Conservation (phyloP, 495 filamentous ascomycete species). For the Annulohypoxylon bovei region DNA sequence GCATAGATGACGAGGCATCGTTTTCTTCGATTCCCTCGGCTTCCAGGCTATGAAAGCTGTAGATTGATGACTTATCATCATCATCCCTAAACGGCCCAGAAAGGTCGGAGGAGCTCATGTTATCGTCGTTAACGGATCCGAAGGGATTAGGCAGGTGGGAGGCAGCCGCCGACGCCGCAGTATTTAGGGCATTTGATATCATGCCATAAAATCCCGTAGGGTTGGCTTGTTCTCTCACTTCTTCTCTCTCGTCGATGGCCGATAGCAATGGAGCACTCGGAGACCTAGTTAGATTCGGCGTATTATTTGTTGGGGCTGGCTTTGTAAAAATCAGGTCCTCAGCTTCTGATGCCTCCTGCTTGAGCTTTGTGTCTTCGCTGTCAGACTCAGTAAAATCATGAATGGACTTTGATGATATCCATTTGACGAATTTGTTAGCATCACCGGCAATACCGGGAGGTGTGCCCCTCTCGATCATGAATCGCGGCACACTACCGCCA, state of each 20-base stretch:
- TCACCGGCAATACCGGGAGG: conserved; percentile 84
- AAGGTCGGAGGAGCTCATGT: conserved; percentile 42
- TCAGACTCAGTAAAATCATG: conserved; percentile 48
- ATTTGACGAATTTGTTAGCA: conserved; percentile 85
- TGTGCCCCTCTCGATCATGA: conserved; percentile 94
- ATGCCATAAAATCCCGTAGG: conserved; percentile 62
- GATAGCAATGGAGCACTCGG: conserved; percentile 3
- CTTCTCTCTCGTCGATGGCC: conserved; percentile 24
- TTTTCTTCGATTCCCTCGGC: conserved; percentile 43
- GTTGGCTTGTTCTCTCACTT: conserved; percentile 56
- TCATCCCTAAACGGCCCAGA: conserved; percentile 13
- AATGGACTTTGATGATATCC: conserved; percentile 71
- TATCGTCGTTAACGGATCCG: conserved; percentile 44
- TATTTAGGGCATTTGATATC: conserved; percentile 56
- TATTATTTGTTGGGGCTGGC: conserved; percentile 10
- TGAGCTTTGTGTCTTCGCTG: conserved; percentile 29
- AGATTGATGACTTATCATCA: conserved; percentile 48
- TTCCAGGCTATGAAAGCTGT: conserved; percentile 53
- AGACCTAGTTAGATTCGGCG: conserved; percentile 5
- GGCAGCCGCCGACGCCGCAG: conserved; percentile 55
- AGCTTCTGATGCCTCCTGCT: conserved; percentile 24
- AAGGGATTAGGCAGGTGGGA: conserved; percentile 47
- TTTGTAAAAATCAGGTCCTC: conserved; percentile 27
- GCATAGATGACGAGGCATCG: conserved; percentile 36
- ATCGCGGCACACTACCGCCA: conserved; percentile 89